Conservation (phyloP, 495 filamentous ascomycete genomes). For the Neurospora sp. region DNA sequence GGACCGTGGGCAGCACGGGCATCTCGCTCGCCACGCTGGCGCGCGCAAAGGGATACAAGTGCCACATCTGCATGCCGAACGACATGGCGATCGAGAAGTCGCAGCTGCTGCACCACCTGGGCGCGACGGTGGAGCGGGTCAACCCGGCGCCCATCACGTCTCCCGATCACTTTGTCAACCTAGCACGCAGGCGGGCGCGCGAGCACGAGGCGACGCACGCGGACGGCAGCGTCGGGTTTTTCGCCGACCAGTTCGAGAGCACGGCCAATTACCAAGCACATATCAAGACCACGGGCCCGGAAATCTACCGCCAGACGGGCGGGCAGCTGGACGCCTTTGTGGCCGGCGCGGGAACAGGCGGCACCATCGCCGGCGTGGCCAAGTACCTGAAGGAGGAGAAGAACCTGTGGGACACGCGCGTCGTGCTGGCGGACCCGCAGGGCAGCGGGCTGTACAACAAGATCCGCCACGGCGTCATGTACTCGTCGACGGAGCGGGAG, state of each 20-base stretch:
- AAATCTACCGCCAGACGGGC: conserved; percentile 71
- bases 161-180: conserved; percentile 88
- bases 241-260: conserved; percentile 95
- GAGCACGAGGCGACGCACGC: conserved; percentile 48
- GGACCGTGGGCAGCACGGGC: conserved; percentile 88
- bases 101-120: conserved; percentile 77
- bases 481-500: conserved; percentile 75
- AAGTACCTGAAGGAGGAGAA: conserved; percentile 62
- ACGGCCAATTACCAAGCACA: conserved; percentile 80
- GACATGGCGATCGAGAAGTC: conserved; percentile 88
- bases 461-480: conserved; percentile 91
- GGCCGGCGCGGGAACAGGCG: conserved; percentile 90
- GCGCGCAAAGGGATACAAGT: conserved; percentile 77
- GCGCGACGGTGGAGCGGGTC: conserved; percentile 81
- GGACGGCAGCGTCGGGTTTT: conserved; percentile 57
- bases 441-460: conserved; percentile 90
- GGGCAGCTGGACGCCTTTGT: conserved; percentile 82
- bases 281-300: conserved; percentile 72
- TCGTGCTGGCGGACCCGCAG: conserved; percentile 89
- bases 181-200: conserved; percentile 64
- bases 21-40: conserved; percentile 88
- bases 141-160: conserved; percentile 85
- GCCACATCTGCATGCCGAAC: conserved; percentile 94
- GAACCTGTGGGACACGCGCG: conserved; percentile 38
- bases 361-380: conserved; percentile 83